A percentile compares a stretch with the other conserved stretches of the same genome.
Evolutionary conservation across 305 asterid genomes (phyloP).

Genomic region (Andrographis paniculata): DNA sequence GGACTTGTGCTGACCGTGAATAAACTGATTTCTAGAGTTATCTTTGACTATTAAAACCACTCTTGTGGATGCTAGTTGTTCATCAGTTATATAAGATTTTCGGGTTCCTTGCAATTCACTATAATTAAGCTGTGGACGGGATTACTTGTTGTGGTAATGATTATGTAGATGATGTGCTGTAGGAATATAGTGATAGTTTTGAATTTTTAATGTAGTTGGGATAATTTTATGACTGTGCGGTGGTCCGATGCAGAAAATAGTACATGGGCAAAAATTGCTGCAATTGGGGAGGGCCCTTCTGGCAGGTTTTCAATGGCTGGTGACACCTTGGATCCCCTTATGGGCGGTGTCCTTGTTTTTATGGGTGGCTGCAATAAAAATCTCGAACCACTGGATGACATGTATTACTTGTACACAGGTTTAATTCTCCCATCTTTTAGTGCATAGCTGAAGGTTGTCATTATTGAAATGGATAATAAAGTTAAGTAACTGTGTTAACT

Average conservation of each 20-base stretch:
- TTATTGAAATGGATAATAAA: slow-evolving; percentile 10
- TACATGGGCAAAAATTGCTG: slow-evolving; percentile 57
- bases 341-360: slow-evolving; percentile 75
- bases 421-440: slow-evolving; percentile 7
- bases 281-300: slow-evolving; percentile 77
- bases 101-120: neutral
- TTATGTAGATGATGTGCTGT: neutral
- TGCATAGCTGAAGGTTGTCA: slow-evolving; percentile 12
- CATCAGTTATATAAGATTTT: neutral
- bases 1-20: too few species aligned
- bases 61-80: neutral
- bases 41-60: neutral
- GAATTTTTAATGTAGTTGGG: slow-evolving; percentile 8
- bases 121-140: slow-evolving; percentile 6
- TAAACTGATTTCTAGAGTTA: too few species aligned
- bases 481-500: slow-evolving; percentile 6
- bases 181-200: neutral
- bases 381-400: slow-evolving; percentile 88
- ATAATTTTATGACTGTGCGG: neutral
- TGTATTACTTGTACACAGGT: slow-evolving; percentile 89
- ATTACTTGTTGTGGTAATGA: slow-evolving; percentile 8
- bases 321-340: slow-evolving; percentile 76
- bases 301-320: slow-evolving; percentile 97
- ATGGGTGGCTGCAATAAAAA: slow-evolving; percentile 93
- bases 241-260: slow-evolving; percentile 47